phyloP scores from a whole-genome alignment of 2,329 filamentous ascomycete species.

The Arthroderma uncinatum region DNA sequence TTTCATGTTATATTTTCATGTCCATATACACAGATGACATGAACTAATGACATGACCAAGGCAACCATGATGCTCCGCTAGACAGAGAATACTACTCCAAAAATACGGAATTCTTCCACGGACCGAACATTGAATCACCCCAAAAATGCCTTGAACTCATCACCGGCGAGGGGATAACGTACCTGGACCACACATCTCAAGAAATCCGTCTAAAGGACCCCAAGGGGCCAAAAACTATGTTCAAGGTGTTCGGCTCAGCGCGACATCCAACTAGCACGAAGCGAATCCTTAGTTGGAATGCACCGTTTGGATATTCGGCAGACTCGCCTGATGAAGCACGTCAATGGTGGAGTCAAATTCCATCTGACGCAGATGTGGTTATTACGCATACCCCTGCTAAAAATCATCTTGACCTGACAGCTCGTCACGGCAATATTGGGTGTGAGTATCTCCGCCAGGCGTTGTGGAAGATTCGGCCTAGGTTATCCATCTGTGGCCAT shows the following conservation, averaged over 20 bases:
- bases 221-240: conserved; percentile 37
- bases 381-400: conserved; percentile 47
- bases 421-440: conserved; percentile 30
- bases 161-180: conserved; percentile 30
- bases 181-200: conserved; percentile 41
- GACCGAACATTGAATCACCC: conserved; percentile 35
- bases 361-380: conserved; percentile 42
- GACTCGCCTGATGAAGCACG: conserved; percentile 26
- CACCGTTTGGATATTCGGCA: conserved; percentile 39
- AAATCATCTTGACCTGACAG: conserved; percentile 38
- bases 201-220: conserved; percentile 35
- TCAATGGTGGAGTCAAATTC: conserved; percentile 41
- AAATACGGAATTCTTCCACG: conserved; percentile 35
- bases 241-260: conserved; percentile 50
- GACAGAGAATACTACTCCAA: conserved; percentile 39
- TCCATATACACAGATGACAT: background rate
- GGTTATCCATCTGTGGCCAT: conserved; percentile 48
- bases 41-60: conserved; percentile 24
- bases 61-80: conserved; percentile 49
- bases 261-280: conserved; percentile 35
- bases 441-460: conserved; percentile 38
- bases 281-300: conserved; percentile 35
- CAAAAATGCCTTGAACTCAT: conserved; percentile 37
- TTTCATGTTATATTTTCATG: background rate
- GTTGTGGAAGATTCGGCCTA: conserved; percentile 39